Base-by-base conservation (phyloP, 2,329 filamentous ascomycete species). In the Beauveria caledonica region DNA sequence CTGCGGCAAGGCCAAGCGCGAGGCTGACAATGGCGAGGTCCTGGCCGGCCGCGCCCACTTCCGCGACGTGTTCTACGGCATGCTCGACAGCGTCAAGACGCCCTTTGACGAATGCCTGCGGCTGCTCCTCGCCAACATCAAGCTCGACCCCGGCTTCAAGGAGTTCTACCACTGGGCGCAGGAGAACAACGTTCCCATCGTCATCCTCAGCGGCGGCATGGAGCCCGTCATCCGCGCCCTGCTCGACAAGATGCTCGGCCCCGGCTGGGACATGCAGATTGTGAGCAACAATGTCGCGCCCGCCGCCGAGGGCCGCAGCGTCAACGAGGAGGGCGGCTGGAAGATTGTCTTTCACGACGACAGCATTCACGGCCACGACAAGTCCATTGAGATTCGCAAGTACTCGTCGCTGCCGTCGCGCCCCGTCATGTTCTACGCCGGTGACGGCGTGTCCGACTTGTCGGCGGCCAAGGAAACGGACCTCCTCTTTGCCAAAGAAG, bases 141-240 rank as follows among this genome's bases (percentile, higher is more conserved):
- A 87, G 71, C 82, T 97, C 53, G 94, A 99, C 76, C 90, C 92
- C 1, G 80, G 87, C 67, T 99, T 97, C 80, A 85, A 85, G 69
- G 85, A 88, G 67, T 99, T 97, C 76, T 93, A 92, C 76, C 76
- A 85, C 66, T 99, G 91, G 90, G 84, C 88, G 36, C 82, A 86
- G 63, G 79, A 80, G 64, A 86, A 93, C 75, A 92, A 96, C 71
- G 86, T 97, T 15, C 94, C 94, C 27, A 88, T 97, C 64, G 92
- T 97, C 21, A 89, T 99, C 23, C 80, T 99, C 39, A 94, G 89
- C 64, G 90, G 89, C 49, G 94, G 94, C 64, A 97, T 99, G 94
- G 82, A 86, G 67, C 93, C 93, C 42, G 85, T 97, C 67, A 97
- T 99, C 72, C 85, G 86, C 63, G 90, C 89, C 17, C 80, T 97